Evolutionary conservation across 768 basidiomycete species (phyloP).

Genomic region (Auriscalpium orientale): DNA sequence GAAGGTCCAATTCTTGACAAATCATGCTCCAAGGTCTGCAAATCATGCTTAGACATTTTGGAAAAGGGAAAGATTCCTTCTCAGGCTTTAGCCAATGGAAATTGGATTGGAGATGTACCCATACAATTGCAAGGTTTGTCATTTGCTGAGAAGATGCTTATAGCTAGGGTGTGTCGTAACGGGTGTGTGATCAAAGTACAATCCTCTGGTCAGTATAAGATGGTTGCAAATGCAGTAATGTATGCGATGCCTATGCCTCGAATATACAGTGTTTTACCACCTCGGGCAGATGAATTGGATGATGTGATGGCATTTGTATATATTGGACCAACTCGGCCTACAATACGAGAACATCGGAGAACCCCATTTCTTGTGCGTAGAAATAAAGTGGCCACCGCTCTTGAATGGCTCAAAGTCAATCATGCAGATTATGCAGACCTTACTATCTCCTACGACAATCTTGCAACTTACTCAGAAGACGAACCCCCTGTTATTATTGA

Average conservation of each 20-base stretch:
- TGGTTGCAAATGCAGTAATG: constrained; percentile 12
- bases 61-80: constrained; percentile 14
- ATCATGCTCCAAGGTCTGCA: not conserved
- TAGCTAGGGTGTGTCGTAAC: constrained; percentile 24
- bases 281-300: constrained; percentile 10
- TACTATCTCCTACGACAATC: constrained; percentile 3
- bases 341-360: constrained; percentile 19
- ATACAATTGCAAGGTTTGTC: constrained; percentile 18
- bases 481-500: constrained; percentile 1
- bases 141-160: constrained; percentile 25
- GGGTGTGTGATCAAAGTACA: constrained; percentile 24
- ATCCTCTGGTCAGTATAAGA: constrained; percentile 18
- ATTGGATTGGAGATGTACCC: constrained; percentile 31
- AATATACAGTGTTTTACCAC: constrained; percentile 10
- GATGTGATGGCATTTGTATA: constrained; percentile 24
- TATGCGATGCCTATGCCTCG: constrained; percentile 11
- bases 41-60: not conserved
- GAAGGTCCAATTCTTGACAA: not conserved
- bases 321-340: constrained; percentile 21
- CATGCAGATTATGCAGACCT: constrained; percentile 12
- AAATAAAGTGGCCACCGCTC: constrained; percentile 9
- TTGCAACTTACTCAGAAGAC: constrained; percentile 4
- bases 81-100: constrained; percentile 25
- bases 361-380: constrained; percentile 18
- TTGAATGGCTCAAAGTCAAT: constrained; percentile 18